Conservation (phyloP, 257 asterid genomes). For the Solanum arcanum region DNA sequence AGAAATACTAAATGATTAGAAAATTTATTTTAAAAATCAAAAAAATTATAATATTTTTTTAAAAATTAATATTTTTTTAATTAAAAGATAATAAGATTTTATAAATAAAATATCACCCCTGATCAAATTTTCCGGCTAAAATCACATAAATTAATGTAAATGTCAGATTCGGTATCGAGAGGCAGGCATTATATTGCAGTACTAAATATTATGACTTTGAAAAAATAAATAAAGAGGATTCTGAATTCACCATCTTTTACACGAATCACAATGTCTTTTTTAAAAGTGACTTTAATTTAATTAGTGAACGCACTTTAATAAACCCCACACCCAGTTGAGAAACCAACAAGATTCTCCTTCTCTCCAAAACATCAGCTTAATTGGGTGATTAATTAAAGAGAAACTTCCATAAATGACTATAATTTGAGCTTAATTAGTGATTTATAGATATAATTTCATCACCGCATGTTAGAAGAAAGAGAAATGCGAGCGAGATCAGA, state of each 20-base stretch:
- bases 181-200: neutral
- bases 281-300: neutral
- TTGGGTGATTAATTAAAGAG: neutral
- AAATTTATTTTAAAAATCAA: too few species aligned
- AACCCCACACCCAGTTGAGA: neutral
- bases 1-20: too few species aligned
- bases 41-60: too few species aligned
- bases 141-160: neutral
- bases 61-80: too few species aligned
- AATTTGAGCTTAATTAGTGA: neutral
- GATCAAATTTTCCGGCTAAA: too few species aligned
- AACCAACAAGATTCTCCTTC: neutral
- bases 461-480: too few species aligned
- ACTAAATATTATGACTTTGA: neutral
- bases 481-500: neutral
- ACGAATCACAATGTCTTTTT: neutral
- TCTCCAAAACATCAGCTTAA: neutral
- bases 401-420: neutral
- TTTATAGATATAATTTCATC: neutral
- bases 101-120: too few species aligned
- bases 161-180: neutral
- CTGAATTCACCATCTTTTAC: neutral
- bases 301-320: neutral
- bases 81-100: too few species aligned
- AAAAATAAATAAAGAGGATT: neutral